Evolutionary conservation across 2,329 filamentous ascomycete species (phyloP), one percentile per base, ranked within the genome.

Genomic region (Colletotrichum sp.): DNA sequence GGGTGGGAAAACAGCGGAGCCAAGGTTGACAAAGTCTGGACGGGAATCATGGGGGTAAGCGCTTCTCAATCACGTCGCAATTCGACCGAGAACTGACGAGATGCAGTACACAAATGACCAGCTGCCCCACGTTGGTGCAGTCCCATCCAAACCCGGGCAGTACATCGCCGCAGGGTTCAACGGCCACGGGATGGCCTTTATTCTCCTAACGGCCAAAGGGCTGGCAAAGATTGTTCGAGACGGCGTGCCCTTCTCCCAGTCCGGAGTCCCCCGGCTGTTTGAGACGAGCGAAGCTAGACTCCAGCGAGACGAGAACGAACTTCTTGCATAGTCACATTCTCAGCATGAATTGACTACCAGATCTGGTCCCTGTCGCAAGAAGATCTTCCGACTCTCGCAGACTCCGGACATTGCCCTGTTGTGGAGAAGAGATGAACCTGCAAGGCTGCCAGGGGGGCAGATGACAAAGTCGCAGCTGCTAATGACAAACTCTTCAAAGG

Each of bases 161-260:
- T 87, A 84, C 55, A 81, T 90, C 21, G 80, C 87, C 24, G 88
- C 86, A 1, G 89, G 89, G 1, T 90, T 90, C 76, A 87, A 86
- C 55, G 89, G 89, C 0, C 88, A 90, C 72, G 89, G 89, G 0
- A 90, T 90, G 88, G 84, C 87, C 0, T 79, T 87, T 30, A 85
- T 89, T 18, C 85, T 86, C 13, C 81, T 87, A 0, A 80, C 83
- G 8, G 84, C 84, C 18, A 85, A 85, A 73, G 87, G 83, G 0
- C 62, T 89, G 15, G 85, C 83, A 6, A 76, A 80, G 44, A 88
- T 89, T 85, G 77, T 88, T 1, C 62, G 80, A 6, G 76, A 82
- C 2, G 82, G 77, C 12, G 60, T 71, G 4, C 66, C 78, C 0
- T 87, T 86, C 72, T 81, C 83, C 60, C 79, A 85, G n/a, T 84